Percentiles rank a stretch among this genome's conserved stretches.
These are phyloP conservation scores for Nosema muscidifuracis DNA, from an alignment of 371 early-diverging fungal species.

Conservation along the genomic window DNA sequence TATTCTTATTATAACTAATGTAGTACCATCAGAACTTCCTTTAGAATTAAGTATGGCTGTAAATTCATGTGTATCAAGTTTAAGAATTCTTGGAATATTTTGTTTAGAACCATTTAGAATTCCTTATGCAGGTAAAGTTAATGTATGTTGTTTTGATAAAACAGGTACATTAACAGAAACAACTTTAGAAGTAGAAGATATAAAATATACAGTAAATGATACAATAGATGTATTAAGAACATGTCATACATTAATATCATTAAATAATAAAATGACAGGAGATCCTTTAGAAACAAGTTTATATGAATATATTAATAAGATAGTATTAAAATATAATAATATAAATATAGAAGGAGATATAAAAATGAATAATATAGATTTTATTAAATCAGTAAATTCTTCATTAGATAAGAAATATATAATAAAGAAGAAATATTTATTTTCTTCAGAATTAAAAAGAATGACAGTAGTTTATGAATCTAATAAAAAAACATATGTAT, in stretches of 20 bases:
- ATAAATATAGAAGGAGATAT: slow-evolving; percentile 15
- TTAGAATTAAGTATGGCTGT: slow-evolving; percentile 98
- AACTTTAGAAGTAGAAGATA: slow-evolving; percentile 81
- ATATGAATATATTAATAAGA: slow-evolving; percentile 71
- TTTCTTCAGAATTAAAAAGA: slow-evolving; percentile 86
- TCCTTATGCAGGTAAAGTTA: slow-evolving; percentile 92
- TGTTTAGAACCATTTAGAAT: slow-evolving; percentile 99
- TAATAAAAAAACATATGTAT: slow-evolving; percentile 66
- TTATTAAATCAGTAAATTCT: not conserved
- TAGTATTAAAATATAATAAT: slow-evolving; percentile 15
- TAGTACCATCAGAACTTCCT: slow-evolving; percentile 97
- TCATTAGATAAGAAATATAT: slow-evolving; percentile 19
- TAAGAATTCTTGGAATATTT: slow-evolving; percentile 75
- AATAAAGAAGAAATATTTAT: slow-evolving; percentile 76
- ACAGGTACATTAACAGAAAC: slow-evolving; percentile 98
- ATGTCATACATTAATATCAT: slow-evolving; percentile 79
- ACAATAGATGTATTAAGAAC: slow-evolving; percentile 66
- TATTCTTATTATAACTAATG: slow-evolving; percentile 91
- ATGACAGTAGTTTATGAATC: slow-evolving; percentile 74
- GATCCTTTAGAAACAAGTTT: slow-evolving; percentile 97
- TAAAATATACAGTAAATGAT: slow-evolving; percentile 65
- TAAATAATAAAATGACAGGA: slow-evolving; percentile 73
- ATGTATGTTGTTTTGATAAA: slow-evolving; percentile 98
- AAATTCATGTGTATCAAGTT: slow-evolving; percentile 83
- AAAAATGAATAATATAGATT: not conserved